Conservation (phyloP, 345 rosid species). For the Moricandia arvensis region DNA sequence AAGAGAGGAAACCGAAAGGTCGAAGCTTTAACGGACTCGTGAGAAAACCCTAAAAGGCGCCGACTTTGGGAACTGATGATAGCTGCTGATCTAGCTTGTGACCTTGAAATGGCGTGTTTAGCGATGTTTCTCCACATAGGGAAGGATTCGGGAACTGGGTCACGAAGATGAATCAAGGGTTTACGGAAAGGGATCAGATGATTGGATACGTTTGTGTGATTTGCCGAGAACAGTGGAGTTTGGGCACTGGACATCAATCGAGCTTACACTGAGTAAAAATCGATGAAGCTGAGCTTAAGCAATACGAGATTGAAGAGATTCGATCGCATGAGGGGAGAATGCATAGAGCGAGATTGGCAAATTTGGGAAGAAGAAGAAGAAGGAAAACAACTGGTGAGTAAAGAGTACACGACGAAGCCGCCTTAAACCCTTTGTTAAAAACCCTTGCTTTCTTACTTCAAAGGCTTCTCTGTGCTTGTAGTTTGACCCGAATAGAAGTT, state of each 20-base stretch:
- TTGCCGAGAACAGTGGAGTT: slow-evolving; percentile 40
- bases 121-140: slow-evolving; percentile 81
- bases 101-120: slow-evolving; percentile 48
- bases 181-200: slow-evolving; percentile 34
- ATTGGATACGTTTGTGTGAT: slow-evolving; percentile 33
- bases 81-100: slow-evolving; percentile 22
- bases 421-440: slow-evolving; percentile 40
- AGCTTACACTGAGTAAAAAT: slow-evolving; percentile 2
- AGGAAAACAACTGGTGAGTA: slow-evolving; percentile 5
- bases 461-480: background rate
- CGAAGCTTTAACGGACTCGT: slow-evolving; percentile 32
- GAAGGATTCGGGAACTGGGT: slow-evolving; percentile 35
- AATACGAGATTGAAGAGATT: background rate
- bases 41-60: slow-evolving; percentile 40
- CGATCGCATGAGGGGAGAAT: slow-evolving; percentile 5
- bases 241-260: slow-evolving; percentile 63
- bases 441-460: slow-evolving; percentile 11
- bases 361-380: background rate
- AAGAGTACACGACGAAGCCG: slow-evolving; percentile 33
- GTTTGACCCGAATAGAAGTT: background rate
- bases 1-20: slow-evolving; percentile 30
- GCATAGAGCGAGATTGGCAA: background rate
- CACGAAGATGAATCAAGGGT: slow-evolving; percentile 25
- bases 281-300: background rate
- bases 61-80: slow-evolving; percentile 25